Evolutionary conservation across 306 rosid genomes (phyloP), one percentile per base, ranked within the genome.

Genomic region (Sindora glabra): DNA sequence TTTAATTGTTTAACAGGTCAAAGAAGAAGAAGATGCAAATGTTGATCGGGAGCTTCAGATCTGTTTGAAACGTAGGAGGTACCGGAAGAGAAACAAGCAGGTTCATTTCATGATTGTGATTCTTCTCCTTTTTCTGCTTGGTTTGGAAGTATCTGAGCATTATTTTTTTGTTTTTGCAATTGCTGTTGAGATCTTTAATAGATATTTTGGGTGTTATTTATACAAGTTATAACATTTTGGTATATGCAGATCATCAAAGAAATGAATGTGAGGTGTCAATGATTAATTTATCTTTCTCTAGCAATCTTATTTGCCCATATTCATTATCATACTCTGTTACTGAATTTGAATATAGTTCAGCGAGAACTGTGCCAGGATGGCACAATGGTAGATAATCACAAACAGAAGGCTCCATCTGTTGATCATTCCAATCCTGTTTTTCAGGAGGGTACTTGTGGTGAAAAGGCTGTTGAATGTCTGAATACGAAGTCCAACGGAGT

Each of bases 21-120:
- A 88, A 78, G 98, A 91, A 82, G 98, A 92, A 68, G 98, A 92
- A 58, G 98, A 92, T 68, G 95, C 74, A 33, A 73, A 74, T 52
- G 74, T 83, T 72, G 95, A 83, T 70, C 76, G 25, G 59, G 79
- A 80, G 77, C 96, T 92, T 62, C 94, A 86, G 53, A 68, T 71
- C 49, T 90, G 34, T 76, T 77, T 92, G 81, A 88, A 92, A 79
- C 74, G 67, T 30, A 79, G 78, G 84, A 84, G 96, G 72, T 57
- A 72, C 68, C 80, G 18, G 52, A 86, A 79, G 79, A 86, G 81
- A 75, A 67, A 67, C 46, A 81, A 78, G 59, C 85, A 81, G 85
- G 98, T 83, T 56, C 60, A 52, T 26, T 39, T 62, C 44, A 33
- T 47, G 17, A 49, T 42, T 26, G 26, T 6, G 60, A 56, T 17